Base-by-base conservation (phyloP, 1,284 basidiomycete species). In the Fomes fomentarius region DNA sequence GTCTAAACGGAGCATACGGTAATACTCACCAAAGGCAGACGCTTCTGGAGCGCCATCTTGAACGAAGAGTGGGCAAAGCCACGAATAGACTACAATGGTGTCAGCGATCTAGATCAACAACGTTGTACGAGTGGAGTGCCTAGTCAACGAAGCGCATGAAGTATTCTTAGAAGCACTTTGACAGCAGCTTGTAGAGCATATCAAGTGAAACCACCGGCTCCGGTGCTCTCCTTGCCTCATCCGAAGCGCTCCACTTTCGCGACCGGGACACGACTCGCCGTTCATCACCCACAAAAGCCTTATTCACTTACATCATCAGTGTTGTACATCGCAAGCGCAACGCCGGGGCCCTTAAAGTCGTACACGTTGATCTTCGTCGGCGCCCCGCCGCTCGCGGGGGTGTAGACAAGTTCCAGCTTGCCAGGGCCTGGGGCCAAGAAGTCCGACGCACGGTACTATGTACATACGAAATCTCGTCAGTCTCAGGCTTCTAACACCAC, bases 11-110 rank as follows among this genome's bases (percentile, higher is more conserved):
- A 14, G n/a, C 4, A 17, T 3, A 7, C 19, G n/a, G 19, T 2
- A 3, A 4, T 1, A 71, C 82, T 52, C 63, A 89, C 87, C 60
- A 97, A 76, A 44, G 94, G 90, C 83, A 98, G 89, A 76, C 94
- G 93, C 87, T 98, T 98, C 39, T 83, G 73, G 54, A 98, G 73
- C n/a, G 94, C 96, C 92, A 98, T 96, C 80, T 98, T 98, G 84
- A 99, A 98, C 37, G 92, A 95, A 8, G 96, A 84, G 76, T 98
- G 96, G 3, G 96, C 96, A 69, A 99, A 99, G 25, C 96, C 96
- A 34, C 78, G 80, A 68, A 99, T 98, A 3, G 92, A 95, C 89
- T 58, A 19, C 31, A 8, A 37, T 11, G 31, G 34, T 6, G 11
- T 31, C 35, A 48, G 47, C 47, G n/a, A 17, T 38, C 15, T 7